Evolutionary conservation across 352 stramenopile species (phyloP).

Genomic region (Phytophthora vignae): DNA sequence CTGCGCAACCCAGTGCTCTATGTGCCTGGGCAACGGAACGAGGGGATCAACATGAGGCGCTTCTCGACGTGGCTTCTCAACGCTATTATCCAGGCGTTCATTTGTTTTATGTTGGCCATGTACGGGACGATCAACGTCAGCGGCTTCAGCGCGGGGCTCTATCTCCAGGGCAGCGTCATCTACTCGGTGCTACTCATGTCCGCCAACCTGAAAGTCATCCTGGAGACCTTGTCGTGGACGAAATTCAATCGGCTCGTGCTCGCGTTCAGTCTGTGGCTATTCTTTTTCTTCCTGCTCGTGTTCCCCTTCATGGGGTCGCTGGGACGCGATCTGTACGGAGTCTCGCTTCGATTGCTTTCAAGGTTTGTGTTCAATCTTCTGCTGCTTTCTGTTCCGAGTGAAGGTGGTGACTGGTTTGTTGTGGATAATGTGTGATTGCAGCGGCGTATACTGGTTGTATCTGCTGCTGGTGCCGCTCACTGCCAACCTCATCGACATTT

Average conservation of each 20-base stretch:
- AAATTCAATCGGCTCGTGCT: conserved; percentile 71
- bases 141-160: conserved; percentile 49
- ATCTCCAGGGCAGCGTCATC: conserved; percentile 72
- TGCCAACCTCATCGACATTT: conserved; percentile 49
- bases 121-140: conserved; percentile 49
- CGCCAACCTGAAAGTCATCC: conserved; percentile 76
- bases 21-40: conserved; percentile 64
- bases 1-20: conserved; percentile 71
- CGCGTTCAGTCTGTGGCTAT: conserved; percentile 63
- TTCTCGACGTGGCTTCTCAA: conserved; percentile 75
- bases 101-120: conserved; percentile 70
- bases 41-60: conserved; percentile 67
- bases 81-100: conserved; percentile 67
- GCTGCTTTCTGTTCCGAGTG: conserved; percentile 17
- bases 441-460: not conserved
- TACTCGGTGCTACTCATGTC: conserved; percentile 82
- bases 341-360: conserved; percentile 60
- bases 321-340: conserved; percentile 60
- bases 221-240: conserved; percentile 84
- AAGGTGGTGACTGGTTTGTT: not conserved
- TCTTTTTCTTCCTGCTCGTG: conserved; percentile 70
- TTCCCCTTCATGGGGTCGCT: conserved; percentile 63
- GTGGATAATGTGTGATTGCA: not conserved
- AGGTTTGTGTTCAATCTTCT: conserved; percentile 36
- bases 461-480: conserved; percentile 50